phyloP scores from a whole-genome alignment of 768 basidiomycete species.

The Cantharellus anzutake region DNA sequence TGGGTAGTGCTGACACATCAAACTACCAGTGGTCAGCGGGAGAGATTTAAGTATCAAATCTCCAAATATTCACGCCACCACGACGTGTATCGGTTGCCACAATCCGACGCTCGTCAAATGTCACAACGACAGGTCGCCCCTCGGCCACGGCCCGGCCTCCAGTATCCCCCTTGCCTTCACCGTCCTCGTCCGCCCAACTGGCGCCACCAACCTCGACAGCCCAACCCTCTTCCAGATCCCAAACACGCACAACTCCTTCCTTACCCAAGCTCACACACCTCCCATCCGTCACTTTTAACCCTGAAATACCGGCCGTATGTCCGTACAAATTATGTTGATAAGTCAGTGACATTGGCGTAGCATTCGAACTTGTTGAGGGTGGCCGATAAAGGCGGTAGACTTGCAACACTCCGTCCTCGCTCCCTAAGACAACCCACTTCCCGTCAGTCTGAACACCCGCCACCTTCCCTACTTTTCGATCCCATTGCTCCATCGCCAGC shows the following conservation, averaged over 20 bases:
- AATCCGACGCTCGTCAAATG: slow-evolving; percentile 5
- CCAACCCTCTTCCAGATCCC: slow-evolving; percentile 46
- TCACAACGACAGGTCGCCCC: neutral
- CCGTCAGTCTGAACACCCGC: slow-evolving; percentile 69
- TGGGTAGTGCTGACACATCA: too few relatives aligned
- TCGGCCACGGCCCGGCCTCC: neutral
- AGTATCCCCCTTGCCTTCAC: neutral
- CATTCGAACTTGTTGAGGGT: slow-evolving; percentile 22
- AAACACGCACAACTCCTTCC: slow-evolving; percentile 66
- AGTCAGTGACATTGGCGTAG: slow-evolving; percentile 19
- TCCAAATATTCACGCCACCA: slow-evolving; percentile 1
- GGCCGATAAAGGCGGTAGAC: slow-evolving; percentile 55
- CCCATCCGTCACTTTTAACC: slow-evolving; percentile 60
- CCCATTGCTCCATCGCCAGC: slow-evolving; percentile 46
- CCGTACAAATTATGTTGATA: slow-evolving; percentile 59
- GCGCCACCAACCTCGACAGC: neutral
- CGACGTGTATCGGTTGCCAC: neutral
- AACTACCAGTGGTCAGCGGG: too few relatives aligned
- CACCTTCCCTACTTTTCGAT: slow-evolving; percentile 48
- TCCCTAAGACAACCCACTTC: slow-evolving; percentile 66
- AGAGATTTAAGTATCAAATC: slow-evolving; percentile 2
- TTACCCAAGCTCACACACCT: slow-evolving; percentile 57
- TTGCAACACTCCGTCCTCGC: slow-evolving; percentile 20
- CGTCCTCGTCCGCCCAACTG: neutral
- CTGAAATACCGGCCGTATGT: slow-evolving; percentile 42